Evolutionary conservation across 2,329 filamentous ascomycete species (phyloP).

Genomic region (Pseudogymnoascus sp.): DNA sequence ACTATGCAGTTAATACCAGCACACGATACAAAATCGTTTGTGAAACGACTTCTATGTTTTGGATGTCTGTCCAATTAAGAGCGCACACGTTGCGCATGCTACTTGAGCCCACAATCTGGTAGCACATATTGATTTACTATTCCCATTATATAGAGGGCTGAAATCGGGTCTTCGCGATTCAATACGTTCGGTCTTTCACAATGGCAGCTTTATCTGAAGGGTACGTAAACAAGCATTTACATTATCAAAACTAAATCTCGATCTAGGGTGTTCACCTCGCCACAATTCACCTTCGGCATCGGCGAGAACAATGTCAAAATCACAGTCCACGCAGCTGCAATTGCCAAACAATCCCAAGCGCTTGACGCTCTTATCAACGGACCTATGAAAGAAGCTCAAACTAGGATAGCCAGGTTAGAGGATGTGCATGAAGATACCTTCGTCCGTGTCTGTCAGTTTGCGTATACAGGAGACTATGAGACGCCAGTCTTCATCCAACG

Average conservation of each 20-base stretch:
- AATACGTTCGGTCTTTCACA: background rate
- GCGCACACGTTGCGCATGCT: no score
- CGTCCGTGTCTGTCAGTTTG: conserved; percentile 15
- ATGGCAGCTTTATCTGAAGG: background rate
- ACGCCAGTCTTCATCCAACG: conserved; percentile 15
- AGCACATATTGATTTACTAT: no score
- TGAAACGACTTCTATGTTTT: no score
- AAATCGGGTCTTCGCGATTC: background rate
- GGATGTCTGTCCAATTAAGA: no score
- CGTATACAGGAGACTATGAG: conserved; percentile 19
- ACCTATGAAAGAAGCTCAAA: background rate
- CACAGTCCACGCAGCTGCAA: conserved; percentile 15
- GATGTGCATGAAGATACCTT: conserved; percentile 19
- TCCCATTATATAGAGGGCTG: background rate
- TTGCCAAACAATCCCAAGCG: conserved; percentile 18
- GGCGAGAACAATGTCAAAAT: conserved; percentile 14
- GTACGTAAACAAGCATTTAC: background rate
- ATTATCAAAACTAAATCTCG: background rate
- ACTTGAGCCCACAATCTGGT: no score
- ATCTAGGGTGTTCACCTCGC: conserved; percentile 14
- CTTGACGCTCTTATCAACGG: conserved; percentile 17
- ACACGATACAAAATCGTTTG: no score
- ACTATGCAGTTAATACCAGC: no score
- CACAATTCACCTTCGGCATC: conserved; percentile 17
- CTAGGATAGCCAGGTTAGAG: conserved; percentile 15